Evolutionary conservation across 768 basidiomycete genomes (phyloP).

Genomic region (Naganishia randhawae): DNA sequence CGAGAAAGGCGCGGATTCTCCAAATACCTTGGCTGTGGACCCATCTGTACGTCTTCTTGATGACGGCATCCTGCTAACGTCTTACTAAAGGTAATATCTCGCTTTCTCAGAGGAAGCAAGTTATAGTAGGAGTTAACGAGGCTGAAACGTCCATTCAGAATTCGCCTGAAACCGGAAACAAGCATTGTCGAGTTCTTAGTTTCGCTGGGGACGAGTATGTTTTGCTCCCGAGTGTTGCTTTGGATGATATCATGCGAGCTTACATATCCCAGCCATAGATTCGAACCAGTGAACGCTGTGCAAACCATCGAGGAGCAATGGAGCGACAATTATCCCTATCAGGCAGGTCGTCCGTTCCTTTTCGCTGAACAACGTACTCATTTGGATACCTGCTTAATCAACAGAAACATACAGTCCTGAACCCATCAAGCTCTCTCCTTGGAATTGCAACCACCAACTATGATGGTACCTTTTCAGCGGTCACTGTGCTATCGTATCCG

Average conservation of each 20-base stretch:
- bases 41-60: slow-evolving; percentile 5
- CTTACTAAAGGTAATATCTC: neutral
- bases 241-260: neutral
- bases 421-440: slow-evolving; percentile 63
- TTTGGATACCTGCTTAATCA: slow-evolving; percentile 13
- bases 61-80: neutral
- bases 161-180: slow-evolving; percentile 59
- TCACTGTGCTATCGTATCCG: slow-evolving; percentile 67
- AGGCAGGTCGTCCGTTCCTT: slow-evolving; percentile 57
- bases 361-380: slow-evolving; percentile 2
- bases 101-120: slow-evolving; percentile 41
- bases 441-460: slow-evolving; percentile 68
- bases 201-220: slow-evolving; percentile 49
- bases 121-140: slow-evolving; percentile 88
- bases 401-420: slow-evolving; percentile 84
- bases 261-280: slow-evolving; percentile 52
- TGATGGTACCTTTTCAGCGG: slow-evolving; percentile 54
- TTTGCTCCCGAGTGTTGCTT: neutral
- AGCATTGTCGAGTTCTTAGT: slow-evolving; percentile 72
- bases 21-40: slow-evolving; percentile 53
- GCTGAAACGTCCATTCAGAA: slow-evolving; percentile 60
- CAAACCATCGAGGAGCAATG: slow-evolving; percentile 64
- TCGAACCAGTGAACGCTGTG: slow-evolving; percentile 57
- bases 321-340: slow-evolving; percentile 67
- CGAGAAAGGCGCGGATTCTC: slow-evolving; percentile 78